Base-by-base conservation (phyloP, 495 filamentous ascomycete genomes). In the Mycothermus thermophilus region DNA sequence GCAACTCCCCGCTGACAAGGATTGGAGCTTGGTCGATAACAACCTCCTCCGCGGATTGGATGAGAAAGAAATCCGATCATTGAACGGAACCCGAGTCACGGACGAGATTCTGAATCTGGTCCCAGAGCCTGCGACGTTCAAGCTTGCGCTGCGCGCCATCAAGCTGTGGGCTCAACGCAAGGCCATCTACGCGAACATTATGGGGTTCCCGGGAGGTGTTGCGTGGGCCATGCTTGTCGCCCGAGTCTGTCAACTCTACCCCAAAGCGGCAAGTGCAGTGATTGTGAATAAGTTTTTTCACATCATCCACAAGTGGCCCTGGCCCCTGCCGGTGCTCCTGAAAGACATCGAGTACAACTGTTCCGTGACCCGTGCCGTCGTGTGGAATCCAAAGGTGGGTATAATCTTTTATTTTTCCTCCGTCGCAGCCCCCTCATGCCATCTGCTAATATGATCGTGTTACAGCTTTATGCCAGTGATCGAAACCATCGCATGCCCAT, bases 201-300 rank as follows among this genome's bases (percentile, higher is more conserved):
- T 93, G 37, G 90, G 90, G 11, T 97, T 86, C 44, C 92, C 90
- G 8, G 90, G 90, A 38, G 90, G 90, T 59, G 85, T 97, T 31
- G 90, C 90, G 13, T 97, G 87, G 83, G 90, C 88, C 19, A 93
- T 97, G 79, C 64, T 96, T 46, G 86, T 96, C 13, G 90, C 90
- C 15, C 68, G 90, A 39, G 83, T 96, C 29, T 97, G 90, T 52
- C 90, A 97, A 55, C 66, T 96, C n/a, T 97, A 95, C 60, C 90
- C 90, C 11, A 83, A 81, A 51, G 90, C 92, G 11, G 80, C 80
- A 7, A 81, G 79, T 24, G 79, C 87, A 10, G 75, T 81, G 11
- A 75, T 97, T 20, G 75, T 96, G 18, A 66, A 68, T 48, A 94
- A 93, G 57, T 97, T 97, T 70, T 97, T 96, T 61, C 63, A 73